Conservation (phyloP, 805 yeast species). For the Ogataea salicorniae region DNA sequence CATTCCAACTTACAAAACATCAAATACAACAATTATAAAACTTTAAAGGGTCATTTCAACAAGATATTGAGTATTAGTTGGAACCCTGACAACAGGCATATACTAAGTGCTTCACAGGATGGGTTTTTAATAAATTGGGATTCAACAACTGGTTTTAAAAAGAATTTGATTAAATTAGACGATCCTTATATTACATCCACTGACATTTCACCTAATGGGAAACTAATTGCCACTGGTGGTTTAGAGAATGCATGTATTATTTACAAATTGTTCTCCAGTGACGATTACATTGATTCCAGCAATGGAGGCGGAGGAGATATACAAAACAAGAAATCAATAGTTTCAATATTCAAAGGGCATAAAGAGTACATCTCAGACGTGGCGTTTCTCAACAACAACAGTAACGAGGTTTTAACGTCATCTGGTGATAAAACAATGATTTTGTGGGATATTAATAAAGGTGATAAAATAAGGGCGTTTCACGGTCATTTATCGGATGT, state of each 20-base stretch:
- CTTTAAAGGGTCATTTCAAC: constrained; percentile 62
- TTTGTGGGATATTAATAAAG: constrained; percentile 72
- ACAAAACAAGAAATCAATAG: constrained; percentile 24
- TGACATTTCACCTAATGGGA: constrained; percentile 63
- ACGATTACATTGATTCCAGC: constrained; percentile 14
- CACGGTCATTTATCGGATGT: constrained; percentile 73
- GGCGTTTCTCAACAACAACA: constrained; percentile 54
- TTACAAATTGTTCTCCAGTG: constrained; percentile 38
- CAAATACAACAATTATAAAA: constrained; percentile 19
- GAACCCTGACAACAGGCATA: constrained; percentile 55
- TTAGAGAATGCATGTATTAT: constrained; percentile 74
- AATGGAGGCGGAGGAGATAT: neutral
- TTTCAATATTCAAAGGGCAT: constrained; percentile 69
- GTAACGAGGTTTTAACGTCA: constrained; percentile 47
- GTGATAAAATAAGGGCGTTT: constrained; percentile 47
- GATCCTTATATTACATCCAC: constrained; percentile 78
- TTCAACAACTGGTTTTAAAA: constrained; percentile 62
- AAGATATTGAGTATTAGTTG: constrained; percentile 68
- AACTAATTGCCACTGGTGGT: constrained; percentile 74
- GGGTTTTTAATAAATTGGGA: constrained; percentile 86
- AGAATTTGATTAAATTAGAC: constrained; percentile 64
- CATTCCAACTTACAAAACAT: constrained; percentile 2
- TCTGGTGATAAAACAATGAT: constrained; percentile 81
- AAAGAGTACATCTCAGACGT: constrained; percentile 75
- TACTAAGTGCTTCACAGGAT: constrained; percentile 79